Conservation (phyloP, 2,329 filamentous ascomycete genomes). For the Tolypocladium tropicale region DNA sequence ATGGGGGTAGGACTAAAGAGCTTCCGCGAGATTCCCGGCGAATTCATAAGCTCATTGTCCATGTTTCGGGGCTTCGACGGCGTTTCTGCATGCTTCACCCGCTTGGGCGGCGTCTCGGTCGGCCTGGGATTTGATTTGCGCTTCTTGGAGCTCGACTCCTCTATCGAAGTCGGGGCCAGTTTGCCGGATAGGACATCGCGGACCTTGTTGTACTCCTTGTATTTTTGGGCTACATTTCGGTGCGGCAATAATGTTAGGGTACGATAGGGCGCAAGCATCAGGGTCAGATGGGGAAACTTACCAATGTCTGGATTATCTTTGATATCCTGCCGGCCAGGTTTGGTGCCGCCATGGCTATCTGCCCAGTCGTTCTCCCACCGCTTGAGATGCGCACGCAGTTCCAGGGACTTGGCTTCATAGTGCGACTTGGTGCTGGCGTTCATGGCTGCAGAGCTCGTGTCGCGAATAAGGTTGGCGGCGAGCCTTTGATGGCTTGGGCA, state of each 20-base stretch:
- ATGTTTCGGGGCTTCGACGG: constrained; percentile 30
- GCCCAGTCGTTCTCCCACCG: constrained; percentile 63
- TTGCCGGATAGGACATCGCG: constrained; percentile 50
- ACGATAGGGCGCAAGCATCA: no score
- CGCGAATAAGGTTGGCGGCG: background rate
- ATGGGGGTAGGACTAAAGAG: constrained; percentile 50
- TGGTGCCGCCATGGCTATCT: constrained; percentile 50
- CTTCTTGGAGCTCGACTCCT: constrained; percentile 21
- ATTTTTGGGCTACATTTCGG: constrained; percentile 55
- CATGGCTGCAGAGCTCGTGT: constrained; percentile 23
- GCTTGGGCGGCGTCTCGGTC: constrained; percentile 41
- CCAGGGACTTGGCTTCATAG: constrained; percentile 39
- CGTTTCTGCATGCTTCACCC: constrained; percentile 33
- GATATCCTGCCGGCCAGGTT: constrained; percentile 66
- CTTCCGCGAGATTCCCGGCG: constrained; percentile 46
- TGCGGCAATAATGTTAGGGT: no score
- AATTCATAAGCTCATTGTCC: constrained; percentile 36
- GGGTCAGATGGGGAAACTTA: no score
- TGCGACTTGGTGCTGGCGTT: constrained; percentile 31
- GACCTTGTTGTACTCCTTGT: constrained; percentile 64
- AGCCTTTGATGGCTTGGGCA: background rate
- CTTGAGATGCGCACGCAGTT: constrained; percentile 62
- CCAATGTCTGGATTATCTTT: constrained; percentile 63
- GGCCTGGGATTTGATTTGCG: constrained; percentile 26
- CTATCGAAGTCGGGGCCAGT: constrained; percentile 25